Conservation (phyloP, 306 rosid genomes). For the Sicyos baderoa region DNA sequence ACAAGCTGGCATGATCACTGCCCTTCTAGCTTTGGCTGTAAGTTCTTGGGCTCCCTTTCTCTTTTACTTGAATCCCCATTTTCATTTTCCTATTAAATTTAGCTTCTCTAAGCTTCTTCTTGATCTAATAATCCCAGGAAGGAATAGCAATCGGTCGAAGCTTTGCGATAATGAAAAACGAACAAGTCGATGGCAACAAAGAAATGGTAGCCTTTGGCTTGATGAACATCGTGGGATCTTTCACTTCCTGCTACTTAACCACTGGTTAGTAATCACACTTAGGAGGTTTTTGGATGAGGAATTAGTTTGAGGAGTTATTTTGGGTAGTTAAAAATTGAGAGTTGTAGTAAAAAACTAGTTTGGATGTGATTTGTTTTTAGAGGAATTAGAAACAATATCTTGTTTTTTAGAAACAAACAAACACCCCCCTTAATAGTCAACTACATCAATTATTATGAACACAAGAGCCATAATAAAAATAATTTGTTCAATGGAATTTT, state of each 20-base stretch:
- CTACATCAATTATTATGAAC: background rate
- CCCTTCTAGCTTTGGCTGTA: constrained; percentile 71
- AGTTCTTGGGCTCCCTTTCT: background rate
- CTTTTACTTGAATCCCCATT: background rate
- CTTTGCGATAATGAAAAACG: constrained; percentile 53
- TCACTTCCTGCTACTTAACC: constrained; percentile 85
- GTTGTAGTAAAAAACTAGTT: too few relatives aligned
- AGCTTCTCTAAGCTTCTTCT: background rate
- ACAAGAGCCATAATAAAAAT: background rate
- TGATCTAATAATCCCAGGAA: constrained; percentile 42
- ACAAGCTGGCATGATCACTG: constrained; percentile 53
- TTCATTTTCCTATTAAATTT: background rate
- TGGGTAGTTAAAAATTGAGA: too few relatives aligned
- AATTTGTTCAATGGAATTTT: background rate
- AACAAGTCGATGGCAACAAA: constrained; percentile 81
- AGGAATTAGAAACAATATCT: too few relatives aligned
- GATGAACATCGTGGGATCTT: constrained; percentile 75
- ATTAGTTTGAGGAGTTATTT: too few relatives aligned
- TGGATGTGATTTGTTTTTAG: too few relatives aligned
- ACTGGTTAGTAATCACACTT: constrained; percentile 36
- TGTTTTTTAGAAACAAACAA: too few relatives aligned
- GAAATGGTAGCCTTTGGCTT: constrained; percentile 87
- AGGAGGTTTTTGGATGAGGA: too few relatives aligned
- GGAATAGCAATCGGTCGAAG: constrained; percentile 94
- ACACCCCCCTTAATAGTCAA: too few relatives aligned